Conservation (phyloP, 805 yeast species). For the Kazachstania viticola region DNA sequence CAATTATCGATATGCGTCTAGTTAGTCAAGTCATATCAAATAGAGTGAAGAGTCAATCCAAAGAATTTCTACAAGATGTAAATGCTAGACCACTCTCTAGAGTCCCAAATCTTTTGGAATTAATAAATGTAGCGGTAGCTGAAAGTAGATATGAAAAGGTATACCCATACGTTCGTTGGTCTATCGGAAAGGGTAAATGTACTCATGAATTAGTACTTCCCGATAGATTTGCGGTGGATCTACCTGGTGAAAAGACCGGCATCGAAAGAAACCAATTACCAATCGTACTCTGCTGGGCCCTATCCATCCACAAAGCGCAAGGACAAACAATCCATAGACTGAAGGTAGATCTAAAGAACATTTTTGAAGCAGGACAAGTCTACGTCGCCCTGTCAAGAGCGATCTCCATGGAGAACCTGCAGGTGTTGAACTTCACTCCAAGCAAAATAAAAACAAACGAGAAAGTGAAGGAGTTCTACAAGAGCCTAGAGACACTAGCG, state of each 20-base stretch:
- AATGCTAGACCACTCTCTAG: conserved; percentile 12
- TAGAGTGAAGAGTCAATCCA: conserved; percentile 11
- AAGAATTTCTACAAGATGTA: conserved; percentile 20
- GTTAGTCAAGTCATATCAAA: conserved; percentile 24
- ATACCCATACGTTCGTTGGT: conserved; percentile 28
- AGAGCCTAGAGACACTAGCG: conserved; percentile 27
- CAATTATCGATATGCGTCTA: conserved; percentile 23
- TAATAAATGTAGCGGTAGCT: conserved; percentile 12
- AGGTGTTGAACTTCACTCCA: conserved; percentile 53
- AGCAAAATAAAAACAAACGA: conserved; percentile 45
- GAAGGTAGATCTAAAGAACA: conserved; percentile 51
- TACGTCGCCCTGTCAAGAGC: conserved; percentile 79
- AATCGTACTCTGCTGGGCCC: conserved; percentile 65
- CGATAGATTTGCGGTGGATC: conserved; percentile 30
- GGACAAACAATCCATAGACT: conserved; percentile 71
- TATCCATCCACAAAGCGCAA: conserved; percentile 76
- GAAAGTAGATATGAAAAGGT: conserved; percentile 10
- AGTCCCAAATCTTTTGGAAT: conserved; percentile 7
- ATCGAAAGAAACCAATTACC: conserved; percentile 51
- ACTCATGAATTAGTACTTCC: conserved; percentile 27
- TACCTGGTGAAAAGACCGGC: conserved; percentile 23
- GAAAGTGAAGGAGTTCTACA: conserved; percentile 51
- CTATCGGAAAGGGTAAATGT: conserved; percentile 16
- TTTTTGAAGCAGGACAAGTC: conserved; percentile 75
- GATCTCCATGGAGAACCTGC: conserved; percentile 50